A percentile compares a stretch with the other conserved stretches of the same genome.
phyloP scores from a whole-genome alignment of 2,329 filamentous ascomycete genomes.

The Claviceps arundinis region DNA sequence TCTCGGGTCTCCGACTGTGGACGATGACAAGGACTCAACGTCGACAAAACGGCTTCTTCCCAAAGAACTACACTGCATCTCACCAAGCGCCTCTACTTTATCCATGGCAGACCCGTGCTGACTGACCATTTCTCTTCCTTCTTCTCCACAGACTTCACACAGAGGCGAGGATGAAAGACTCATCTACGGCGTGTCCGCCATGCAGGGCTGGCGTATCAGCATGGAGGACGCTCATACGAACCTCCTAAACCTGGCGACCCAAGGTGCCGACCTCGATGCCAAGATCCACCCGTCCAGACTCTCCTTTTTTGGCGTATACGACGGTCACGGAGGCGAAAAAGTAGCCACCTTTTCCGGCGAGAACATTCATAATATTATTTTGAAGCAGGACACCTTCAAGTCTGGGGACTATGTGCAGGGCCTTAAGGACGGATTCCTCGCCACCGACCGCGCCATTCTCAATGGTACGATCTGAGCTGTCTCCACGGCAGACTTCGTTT shows the following conservation, averaged over 20 bases:
- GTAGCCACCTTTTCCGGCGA: constrained; percentile 88
- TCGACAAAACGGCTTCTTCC: no score
- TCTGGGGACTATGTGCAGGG: constrained; percentile 86
- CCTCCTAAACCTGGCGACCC: constrained; percentile 65
- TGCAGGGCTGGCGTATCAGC: constrained; percentile 99
- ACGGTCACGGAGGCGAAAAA: constrained; percentile 94
- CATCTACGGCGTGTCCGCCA: constrained; percentile 87
- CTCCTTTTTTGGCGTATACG: constrained; percentile 95
- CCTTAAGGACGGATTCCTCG: constrained; percentile 91
- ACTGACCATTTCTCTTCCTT: constrained; percentile 11
- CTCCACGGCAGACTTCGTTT: neutral
- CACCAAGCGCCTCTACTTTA: neutral
- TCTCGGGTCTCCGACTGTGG: neutral
- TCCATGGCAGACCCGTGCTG: constrained; percentile 10
- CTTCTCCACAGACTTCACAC: constrained; percentile 58
- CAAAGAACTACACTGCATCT: neutral
- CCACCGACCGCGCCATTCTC: constrained; percentile 88
- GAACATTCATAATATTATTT: constrained; percentile 84
- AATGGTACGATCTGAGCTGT: constrained; percentile 50
- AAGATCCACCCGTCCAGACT: constrained; percentile 60
- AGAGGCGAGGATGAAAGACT: constrained; percentile 86
- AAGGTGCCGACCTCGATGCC: constrained; percentile 35
- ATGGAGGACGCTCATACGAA: constrained; percentile 97
- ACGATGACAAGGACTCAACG: neutral
- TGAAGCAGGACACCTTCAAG: constrained; percentile 90